Evolutionary conservation across 1,284 basidiomycete species (phyloP).

Genomic region (Malassezia yamatoensis): DNA sequence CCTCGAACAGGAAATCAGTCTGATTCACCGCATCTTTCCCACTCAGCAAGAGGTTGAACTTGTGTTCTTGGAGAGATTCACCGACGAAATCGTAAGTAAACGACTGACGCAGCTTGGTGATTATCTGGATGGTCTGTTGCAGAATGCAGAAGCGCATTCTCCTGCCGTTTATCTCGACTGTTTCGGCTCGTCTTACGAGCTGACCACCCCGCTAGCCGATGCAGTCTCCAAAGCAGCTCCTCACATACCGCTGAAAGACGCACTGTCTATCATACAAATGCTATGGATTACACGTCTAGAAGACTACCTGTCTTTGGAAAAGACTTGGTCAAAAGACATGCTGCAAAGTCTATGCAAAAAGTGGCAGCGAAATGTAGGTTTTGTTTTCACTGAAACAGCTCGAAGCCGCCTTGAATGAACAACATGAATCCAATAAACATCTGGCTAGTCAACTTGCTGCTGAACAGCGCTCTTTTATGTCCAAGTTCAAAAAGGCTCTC

Average conservation of each 20-base stretch:
- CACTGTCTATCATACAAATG: conserved; percentile 66
- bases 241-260: conserved; percentile 25
- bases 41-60: conserved; percentile 62
- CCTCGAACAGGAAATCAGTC: conserved; percentile 63
- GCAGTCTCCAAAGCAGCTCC: conserved; percentile 5
- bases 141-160: conserved; percentile 65
- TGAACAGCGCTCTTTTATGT: conserved; percentile 81
- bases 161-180: conserved; percentile 70
- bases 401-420: not conserved
- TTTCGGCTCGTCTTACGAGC: conserved; percentile 75
- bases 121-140: conserved; percentile 69
- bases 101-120: conserved; percentile 60
- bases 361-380: conserved; percentile 61
- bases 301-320: conserved; percentile 88
- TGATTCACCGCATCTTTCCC: conserved; percentile 77
- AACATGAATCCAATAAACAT: not conserved
- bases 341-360: conserved; percentile 66
- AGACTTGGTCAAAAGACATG: conserved; percentile 64
- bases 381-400: not conserved
- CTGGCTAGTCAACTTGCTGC: conserved; percentile 57
- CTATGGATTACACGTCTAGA: conserved; percentile 95
- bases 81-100: conserved; percentile 57
- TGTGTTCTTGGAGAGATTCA: conserved; percentile 64
- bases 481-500: conserved; percentile 79
- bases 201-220: conserved; percentile 76